Conservation (phyloP, 352 stramenopile species). For the Aphanomyces cochlioides region DNA sequence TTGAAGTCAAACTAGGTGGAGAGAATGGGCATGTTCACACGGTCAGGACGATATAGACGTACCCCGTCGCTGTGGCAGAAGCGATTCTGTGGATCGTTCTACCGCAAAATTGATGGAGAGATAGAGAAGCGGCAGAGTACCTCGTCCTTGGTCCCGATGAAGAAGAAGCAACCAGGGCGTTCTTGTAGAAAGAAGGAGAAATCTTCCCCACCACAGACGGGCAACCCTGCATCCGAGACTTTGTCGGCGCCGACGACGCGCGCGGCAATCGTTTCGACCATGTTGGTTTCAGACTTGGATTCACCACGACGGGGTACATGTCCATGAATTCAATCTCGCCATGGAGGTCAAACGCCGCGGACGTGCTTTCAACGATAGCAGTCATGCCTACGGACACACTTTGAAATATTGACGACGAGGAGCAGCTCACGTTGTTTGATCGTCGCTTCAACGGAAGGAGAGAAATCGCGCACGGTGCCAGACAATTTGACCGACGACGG, state of each 20-base stretch:
- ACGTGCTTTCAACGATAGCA: slow-evolving; percentile 79
- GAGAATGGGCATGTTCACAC: no score
- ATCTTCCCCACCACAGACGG: slow-evolving; percentile 93
- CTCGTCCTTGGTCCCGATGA: slow-evolving; percentile 55
- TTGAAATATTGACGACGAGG: no score
- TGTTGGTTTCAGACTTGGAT: slow-evolving; percentile 62
- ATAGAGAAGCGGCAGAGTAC: slow-evolving; percentile 40
- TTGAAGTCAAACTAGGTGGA: slow-evolving; percentile 82
- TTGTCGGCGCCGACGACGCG: slow-evolving; percentile 45
- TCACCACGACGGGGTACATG: slow-evolving; percentile 72
- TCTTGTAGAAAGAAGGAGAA: slow-evolving; percentile 89
- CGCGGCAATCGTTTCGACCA: slow-evolving; percentile 61
- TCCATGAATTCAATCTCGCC: slow-evolving; percentile 62
- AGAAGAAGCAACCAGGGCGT: slow-evolving; percentile 80
- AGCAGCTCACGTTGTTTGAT: slow-evolving; percentile 82
- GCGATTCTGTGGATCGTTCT: slow-evolving; percentile 57
- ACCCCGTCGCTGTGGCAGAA: slow-evolving; percentile 45
- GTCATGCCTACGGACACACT: slow-evolving; percentile 48
- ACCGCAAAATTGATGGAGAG: slow-evolving; percentile 30
- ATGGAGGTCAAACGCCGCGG: slow-evolving; percentile 66
- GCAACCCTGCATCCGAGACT: slow-evolving; percentile 69
- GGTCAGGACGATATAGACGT: no score
- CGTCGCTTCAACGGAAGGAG: slow-evolving; percentile 71
- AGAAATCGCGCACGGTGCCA: slow-evolving; percentile 92
- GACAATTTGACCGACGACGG: slow-evolving; percentile 71